Conservation (phyloP, 75 land plant species). For the Sequoia sempervirens region DNA sequence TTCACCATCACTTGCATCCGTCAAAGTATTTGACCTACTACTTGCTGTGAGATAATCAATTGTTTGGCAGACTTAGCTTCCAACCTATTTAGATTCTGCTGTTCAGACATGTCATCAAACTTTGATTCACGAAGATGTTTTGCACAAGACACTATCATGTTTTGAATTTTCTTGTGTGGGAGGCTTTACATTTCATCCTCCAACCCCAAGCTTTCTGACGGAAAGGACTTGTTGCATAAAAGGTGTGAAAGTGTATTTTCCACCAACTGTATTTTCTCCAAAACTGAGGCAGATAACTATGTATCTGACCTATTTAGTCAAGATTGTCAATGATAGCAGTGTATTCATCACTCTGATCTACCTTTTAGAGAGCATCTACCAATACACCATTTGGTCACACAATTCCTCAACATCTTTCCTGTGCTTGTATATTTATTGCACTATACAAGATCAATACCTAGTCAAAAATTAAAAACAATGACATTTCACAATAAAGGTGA, state of each 20-base stretch:
- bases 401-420: no score
- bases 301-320: no score
- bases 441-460: no score
- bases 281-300: conserved; percentile 7
- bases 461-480: no score
- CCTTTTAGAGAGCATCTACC: no score
- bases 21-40: background rate
- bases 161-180: conserved; percentile 20
- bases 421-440: no score
- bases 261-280: conserved; percentile 14
- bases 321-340: no score
- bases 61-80: background rate
- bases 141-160: conserved; percentile 8
- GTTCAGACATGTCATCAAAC: background rate
- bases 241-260: background rate
- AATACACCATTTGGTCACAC: no score
- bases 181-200: conserved; percentile 1
- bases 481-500: no score
- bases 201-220: conserved; percentile 7
- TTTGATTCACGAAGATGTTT: background rate
- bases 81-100: background rate
- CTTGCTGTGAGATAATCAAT: background rate
- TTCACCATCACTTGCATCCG: background rate
- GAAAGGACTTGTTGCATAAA: background rate
- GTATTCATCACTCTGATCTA: no score